Evolutionary conservation across 2,329 filamentous ascomycete genomes (phyloP).

Genomic region (Colletotrichum sp.): DNA sequence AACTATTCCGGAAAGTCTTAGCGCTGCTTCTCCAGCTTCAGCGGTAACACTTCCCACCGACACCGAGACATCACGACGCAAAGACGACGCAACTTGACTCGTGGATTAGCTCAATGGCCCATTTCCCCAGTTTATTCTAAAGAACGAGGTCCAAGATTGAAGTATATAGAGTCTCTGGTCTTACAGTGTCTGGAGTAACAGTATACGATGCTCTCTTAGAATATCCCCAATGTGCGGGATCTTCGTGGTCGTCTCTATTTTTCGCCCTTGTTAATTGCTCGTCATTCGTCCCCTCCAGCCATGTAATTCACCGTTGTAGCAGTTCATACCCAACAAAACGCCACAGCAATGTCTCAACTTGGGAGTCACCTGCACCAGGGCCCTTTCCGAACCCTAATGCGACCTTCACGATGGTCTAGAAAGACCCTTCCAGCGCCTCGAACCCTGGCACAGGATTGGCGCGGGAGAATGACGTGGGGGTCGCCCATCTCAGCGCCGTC

Average conservation of each 20-base stretch:
- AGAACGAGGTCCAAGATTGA: not conserved
- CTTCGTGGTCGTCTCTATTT: not conserved
- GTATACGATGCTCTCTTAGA: not conserved
- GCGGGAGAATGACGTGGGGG: conserved; percentile 19
- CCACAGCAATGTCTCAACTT: not conserved
- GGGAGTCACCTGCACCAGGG: not conserved
- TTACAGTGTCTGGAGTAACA: not conserved
- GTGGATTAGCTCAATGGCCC: not conserved
- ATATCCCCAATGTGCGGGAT: not conserved
- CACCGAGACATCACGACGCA: not conserved
- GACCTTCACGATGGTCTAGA: not conserved
- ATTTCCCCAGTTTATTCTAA: not conserved
- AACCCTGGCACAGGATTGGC: conserved; percentile 11
- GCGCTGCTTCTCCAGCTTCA: not conserved
- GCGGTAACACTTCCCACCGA: not conserved
- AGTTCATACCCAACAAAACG: not conserved
- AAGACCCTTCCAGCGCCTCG: not conserved
- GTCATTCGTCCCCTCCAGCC: not conserved
- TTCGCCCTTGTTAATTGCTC: not conserved
- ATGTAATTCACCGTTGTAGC: not conserved
- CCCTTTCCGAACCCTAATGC: not conserved
- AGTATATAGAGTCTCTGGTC: not conserved
- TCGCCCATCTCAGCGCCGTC: not conserved
- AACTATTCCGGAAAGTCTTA: not conserved
- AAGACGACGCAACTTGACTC: not conserved